These are phyloP conservation scores for Sporothrix dimorphospora DNA, from an alignment of 2,329 filamentous ascomycete genomes.

Conservation along the genomic window DNA sequence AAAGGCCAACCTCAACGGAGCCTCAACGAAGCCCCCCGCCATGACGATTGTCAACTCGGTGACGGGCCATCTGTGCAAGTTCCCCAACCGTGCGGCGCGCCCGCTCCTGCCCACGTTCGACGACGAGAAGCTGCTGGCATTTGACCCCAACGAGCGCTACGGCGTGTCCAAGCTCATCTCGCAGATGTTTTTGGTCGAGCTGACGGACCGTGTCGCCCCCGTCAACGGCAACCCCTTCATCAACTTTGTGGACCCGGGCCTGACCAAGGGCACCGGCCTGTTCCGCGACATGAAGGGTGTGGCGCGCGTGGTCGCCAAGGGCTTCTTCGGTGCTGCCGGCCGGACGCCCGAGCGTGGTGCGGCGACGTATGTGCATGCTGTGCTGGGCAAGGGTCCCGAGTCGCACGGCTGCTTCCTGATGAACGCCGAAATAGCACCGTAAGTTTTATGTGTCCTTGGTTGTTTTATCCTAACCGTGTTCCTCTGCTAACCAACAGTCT, in stretches of 20 bases:
- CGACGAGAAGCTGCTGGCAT: background rate
- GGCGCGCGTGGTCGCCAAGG: background rate
- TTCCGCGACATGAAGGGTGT: slow-evolving; percentile 8
- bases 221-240: slow-evolving; percentile 18
- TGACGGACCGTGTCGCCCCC: slow-evolving; percentile 9
- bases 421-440: slow-evolving; percentile 25
- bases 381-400: slow-evolving; percentile 19
- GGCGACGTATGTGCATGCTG: slow-evolving; percentile 27
- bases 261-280: slow-evolving; percentile 27
- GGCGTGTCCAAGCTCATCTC: slow-evolving; percentile 40
- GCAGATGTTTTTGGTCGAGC: slow-evolving; percentile 36
- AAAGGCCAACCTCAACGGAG: background rate
- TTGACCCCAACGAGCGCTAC: slow-evolving; percentile 23
- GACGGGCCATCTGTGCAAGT: slow-evolving; percentile 33
- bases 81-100: slow-evolving; percentile 32
- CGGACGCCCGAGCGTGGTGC: slow-evolving; percentile 18
- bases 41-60: slow-evolving; percentile 36
- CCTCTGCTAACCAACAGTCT: background rate
- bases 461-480: background rate
- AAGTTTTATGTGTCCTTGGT: background rate
- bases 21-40: background rate
- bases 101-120: slow-evolving; percentile 33
- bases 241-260: slow-evolving; percentile 29
- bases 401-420: slow-evolving; percentile 28
- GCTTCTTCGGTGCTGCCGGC: slow-evolving; percentile 6